Percentiles rank a stretch among this genome's conserved stretches.
Conservation (phyloP, 495 filamentous ascomycete species). For the Lasiosphaeriaceae sp. region DNA sequence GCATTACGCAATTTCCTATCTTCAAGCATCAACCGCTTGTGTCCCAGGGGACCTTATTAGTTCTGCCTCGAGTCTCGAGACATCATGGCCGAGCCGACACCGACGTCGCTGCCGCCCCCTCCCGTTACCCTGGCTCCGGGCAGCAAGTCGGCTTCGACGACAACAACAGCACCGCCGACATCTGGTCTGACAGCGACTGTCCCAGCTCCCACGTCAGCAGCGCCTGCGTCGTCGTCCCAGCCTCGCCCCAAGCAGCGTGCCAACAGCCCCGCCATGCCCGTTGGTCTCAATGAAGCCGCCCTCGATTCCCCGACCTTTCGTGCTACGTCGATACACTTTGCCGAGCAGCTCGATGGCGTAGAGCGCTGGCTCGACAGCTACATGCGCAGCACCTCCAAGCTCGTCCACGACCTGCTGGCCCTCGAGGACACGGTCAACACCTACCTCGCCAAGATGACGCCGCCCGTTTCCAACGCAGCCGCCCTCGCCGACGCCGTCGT, state of each 20-base stretch:
- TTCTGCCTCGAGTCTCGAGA: too few relatives aligned
- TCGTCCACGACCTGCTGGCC: constrained; percentile 66
- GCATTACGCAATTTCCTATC: too few relatives aligned
- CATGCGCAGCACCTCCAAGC: constrained; percentile 69
- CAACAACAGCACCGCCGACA: too few relatives aligned
- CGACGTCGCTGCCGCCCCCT: too few relatives aligned
- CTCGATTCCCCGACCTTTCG: constrained; percentile 96
- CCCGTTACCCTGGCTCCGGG: too few relatives aligned
- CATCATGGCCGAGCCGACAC: too few relatives aligned
- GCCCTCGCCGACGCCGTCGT: constrained; percentile 70
- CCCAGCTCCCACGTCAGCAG: too few relatives aligned
- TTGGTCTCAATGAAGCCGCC: constrained; percentile 86
- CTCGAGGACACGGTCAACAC: constrained; percentile 67
- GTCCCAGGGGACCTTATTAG: too few relatives aligned
- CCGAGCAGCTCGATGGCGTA: constrained; percentile 85
- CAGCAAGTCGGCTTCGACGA: too few relatives aligned
- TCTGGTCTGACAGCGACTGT: too few relatives aligned
- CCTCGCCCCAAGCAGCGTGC: neutral
- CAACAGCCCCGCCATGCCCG: constrained; percentile 56
- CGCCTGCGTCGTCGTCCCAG: too few relatives aligned
- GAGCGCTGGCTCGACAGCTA: constrained; percentile 94
- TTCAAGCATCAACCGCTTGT: too few relatives aligned
- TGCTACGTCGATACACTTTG: constrained; percentile 80
- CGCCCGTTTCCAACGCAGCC: constrained; percentile 58
- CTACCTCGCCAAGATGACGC: constrained; percentile 68